Evolutionary conservation across 805 yeast species (phyloP).

Genomic region (Lachancea nothofagi): DNA sequence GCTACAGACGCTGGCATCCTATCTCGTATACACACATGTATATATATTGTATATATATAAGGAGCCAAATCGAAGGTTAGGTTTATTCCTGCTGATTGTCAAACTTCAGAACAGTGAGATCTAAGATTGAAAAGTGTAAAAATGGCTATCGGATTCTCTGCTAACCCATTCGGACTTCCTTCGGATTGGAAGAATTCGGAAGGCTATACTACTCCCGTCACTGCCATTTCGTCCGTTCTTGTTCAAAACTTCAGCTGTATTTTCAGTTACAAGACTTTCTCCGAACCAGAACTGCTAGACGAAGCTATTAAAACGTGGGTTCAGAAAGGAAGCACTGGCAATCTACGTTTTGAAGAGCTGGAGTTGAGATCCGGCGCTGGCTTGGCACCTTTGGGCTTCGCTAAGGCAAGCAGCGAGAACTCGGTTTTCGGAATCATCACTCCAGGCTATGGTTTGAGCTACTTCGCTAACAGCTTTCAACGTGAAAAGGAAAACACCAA

Average conservation of each 20-base stretch:
- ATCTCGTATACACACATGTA: no score
- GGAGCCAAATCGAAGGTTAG: no score
- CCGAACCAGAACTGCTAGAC: constrained; percentile 57
- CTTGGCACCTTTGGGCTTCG: constrained; percentile 68
- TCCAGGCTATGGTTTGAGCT: constrained; percentile 62
- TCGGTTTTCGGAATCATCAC: constrained; percentile 41
- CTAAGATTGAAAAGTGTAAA: background rate
- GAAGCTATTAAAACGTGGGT: constrained; percentile 58
- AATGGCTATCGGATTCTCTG: constrained; percentile 25
- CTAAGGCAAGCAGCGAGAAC: constrained; percentile 27
- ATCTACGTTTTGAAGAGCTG: constrained; percentile 33
- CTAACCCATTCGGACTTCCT: constrained; percentile 58
- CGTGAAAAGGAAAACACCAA: constrained; percentile 32
- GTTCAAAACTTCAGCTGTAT: constrained; percentile 47
- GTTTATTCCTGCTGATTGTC: no score
- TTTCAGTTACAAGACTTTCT: constrained; percentile 65
- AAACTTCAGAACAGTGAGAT: no score
- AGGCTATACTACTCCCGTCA: constrained; percentile 49
- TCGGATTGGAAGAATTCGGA: constrained; percentile 49
- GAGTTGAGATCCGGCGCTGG: constrained; percentile 86
- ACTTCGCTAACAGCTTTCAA: constrained; percentile 57
- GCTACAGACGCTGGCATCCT: no score
- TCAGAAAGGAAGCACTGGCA: constrained; percentile 7
- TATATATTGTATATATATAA: no score
- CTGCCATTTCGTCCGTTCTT: constrained; percentile 49